Evolutionary conservation across 176 grass and related monocot species (phyloP).

Genomic region (Aegilops umbellulata): DNA sequence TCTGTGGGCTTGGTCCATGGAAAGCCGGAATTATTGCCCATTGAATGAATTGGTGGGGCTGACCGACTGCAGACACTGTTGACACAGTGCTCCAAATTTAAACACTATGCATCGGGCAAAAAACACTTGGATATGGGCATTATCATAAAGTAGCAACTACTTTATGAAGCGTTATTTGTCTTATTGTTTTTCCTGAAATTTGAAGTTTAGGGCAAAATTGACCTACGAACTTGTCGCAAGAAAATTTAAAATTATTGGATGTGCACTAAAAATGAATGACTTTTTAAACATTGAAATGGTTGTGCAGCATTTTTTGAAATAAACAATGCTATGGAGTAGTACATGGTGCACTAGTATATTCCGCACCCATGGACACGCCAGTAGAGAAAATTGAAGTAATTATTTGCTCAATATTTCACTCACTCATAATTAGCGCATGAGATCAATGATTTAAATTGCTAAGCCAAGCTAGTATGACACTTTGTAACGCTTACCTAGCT

Average conservation of each 20-base stretch:
- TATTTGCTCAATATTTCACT: no score
- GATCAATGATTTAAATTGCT: no score
- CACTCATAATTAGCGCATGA: no score
- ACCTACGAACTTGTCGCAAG: not conserved
- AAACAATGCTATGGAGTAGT: no score
- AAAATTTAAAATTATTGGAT: not conserved
- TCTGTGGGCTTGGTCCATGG: slow-evolving; percentile 31
- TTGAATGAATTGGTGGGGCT: slow-evolving; percentile 11
- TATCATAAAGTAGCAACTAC: not conserved
- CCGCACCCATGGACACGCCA: no score
- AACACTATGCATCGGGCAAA: not conserved
- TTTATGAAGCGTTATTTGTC: not conserved
- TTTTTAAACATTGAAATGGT: no score
- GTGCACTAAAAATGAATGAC: no score
- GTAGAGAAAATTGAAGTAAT: no score
- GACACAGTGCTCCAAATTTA: not conserved
- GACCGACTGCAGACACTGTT: not conserved
- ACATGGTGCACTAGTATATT: no score
- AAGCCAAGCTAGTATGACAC: no score
- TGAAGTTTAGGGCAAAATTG: not conserved
- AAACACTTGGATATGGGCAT: not conserved
- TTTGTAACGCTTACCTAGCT: no score
- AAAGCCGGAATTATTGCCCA: slow-evolving; percentile 27
- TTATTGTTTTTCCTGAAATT: not conserved
- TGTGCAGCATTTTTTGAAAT: no score